A percentile compares a stretch with the other conserved stretches of the same genome.
These are phyloP conservation scores for Claviceps sorghi DNA, from an alignment of 2,329 filamentous ascomycete genomes.

Conservation along the genomic window DNA sequence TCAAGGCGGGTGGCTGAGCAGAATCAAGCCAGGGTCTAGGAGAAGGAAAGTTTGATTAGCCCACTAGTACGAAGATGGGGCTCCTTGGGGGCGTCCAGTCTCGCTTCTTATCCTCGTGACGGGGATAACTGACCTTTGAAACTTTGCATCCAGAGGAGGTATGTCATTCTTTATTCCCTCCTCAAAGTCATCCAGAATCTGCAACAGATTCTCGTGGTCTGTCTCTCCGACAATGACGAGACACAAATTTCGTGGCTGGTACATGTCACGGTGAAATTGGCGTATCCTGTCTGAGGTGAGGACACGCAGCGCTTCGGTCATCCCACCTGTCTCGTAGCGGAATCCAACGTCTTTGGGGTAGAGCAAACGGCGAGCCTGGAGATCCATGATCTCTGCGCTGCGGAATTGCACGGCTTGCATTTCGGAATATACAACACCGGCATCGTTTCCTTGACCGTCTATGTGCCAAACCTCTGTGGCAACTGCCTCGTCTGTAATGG, in stretches of 20 bases:
- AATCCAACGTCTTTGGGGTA: constrained; percentile 88
- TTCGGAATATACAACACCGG: constrained; percentile 93
- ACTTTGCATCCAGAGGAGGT: constrained; percentile 57
- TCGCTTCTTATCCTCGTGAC: not conserved
- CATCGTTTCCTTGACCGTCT: constrained; percentile 85
- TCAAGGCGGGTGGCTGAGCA: constrained; percentile 56
- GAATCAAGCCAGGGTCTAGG: constrained; percentile 75
- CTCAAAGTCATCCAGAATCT: constrained; percentile 79
- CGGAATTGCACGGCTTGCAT: constrained; percentile 94
- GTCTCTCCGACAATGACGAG: constrained; percentile 86
- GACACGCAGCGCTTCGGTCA: constrained; percentile 81
- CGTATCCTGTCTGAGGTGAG: constrained; percentile 81
- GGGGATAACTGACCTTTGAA: constrained; percentile 41
- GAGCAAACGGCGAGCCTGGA: constrained; percentile 61
- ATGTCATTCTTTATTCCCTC: constrained; percentile 72
- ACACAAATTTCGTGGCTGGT: constrained; percentile 90
- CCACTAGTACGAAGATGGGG: not conserved
- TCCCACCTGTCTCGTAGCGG: constrained; percentile 93
- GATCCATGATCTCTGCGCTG: constrained; percentile 72
- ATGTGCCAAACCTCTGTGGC: constrained; percentile 95
- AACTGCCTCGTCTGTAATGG: constrained; percentile 81
- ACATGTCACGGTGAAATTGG: constrained; percentile 93
- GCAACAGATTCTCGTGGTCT: constrained; percentile 63
- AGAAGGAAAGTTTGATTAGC: not conserved
- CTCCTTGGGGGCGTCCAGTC: too few species aligned